Evolutionary conservation across 2,329 filamentous ascomycete genomes (phyloP).

Genomic region (Fusarium sp.): DNA sequence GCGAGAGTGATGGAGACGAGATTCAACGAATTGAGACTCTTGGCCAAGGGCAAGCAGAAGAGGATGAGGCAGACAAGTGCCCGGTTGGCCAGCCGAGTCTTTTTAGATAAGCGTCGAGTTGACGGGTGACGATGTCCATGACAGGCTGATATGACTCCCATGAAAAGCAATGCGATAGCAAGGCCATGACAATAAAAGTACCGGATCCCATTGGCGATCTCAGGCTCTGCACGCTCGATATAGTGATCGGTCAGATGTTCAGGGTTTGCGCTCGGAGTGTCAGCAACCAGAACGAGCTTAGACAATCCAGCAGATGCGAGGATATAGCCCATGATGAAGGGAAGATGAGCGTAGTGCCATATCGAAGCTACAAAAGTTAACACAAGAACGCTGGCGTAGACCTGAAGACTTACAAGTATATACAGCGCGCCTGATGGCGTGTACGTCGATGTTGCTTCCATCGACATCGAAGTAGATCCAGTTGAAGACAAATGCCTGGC

Average conservation of each 20-base stretch:
- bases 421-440: constrained; percentile 68
- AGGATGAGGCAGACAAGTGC: constrained; percentile 61
- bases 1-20: constrained; percentile 59
- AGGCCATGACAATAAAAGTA: constrained; percentile 75
- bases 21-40: constrained; percentile 57
- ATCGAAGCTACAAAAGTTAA: constrained; percentile 54
- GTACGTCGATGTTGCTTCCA: constrained; percentile 64
- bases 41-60: constrained; percentile 64
- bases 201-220: constrained; percentile 64
- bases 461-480: constrained; percentile 75
- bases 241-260: constrained; percentile 64
- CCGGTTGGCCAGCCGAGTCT: constrained; percentile 63
- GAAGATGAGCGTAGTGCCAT: constrained; percentile 68
- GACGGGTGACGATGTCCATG: constrained; percentile 66
- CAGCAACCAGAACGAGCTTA: constrained; percentile 68
- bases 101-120: constrained; percentile 61
- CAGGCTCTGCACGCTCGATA: constrained; percentile 58
- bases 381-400: background rate
- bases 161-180: constrained; percentile 64
- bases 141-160: constrained; percentile 64
- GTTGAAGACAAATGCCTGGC: constrained; percentile 69
- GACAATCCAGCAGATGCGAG: constrained; percentile 68
- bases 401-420: constrained; percentile 51
- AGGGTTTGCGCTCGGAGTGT: constrained; percentile 60
- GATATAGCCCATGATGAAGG: constrained; percentile 72